Base-by-base conservation (phyloP, 2,329 filamentous ascomycete genomes). In the Fusarium sp. region DNA sequence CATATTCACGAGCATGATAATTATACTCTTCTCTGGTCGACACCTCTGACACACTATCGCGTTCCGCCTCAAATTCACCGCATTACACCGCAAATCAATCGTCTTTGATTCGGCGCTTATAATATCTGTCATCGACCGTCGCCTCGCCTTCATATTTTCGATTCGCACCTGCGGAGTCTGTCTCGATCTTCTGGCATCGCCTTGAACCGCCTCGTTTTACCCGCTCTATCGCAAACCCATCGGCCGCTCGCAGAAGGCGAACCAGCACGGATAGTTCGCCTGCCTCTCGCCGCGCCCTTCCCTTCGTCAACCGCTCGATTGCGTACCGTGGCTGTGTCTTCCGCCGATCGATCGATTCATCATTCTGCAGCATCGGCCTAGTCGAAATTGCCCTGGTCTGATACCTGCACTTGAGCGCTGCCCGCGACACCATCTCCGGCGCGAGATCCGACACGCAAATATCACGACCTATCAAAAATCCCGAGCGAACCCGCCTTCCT, bases 41-140 rank as follows among this genome's bases (percentile, higher is more conserved):
- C 31, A 35, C 33, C 33, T 45, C 63, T 65, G 59, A 66, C 65
- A 66, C 65, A n/a, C 64, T 36, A 62, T 66, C 57, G 61, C 63
- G 64, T 70, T 70, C 64, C 71, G 45, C 45, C 65, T 64, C 47
- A 56, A 59, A 72, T 69, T 57, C 68, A 69, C 68, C 61, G 68
- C 61, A 69, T 69, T 71, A 71, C 71, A 70, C 66, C 70, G 70
- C 70, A 73, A 72, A 73, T 67, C 58, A 69, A 73, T 67, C 58
- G 52, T 63, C 59, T 47, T 59, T 56, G 58, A 50, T 35, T 65
- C 60, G 27, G 61, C 65, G 71, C 71, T 62, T 65, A 72, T 69
- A 65, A 58, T 45, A 50, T 42, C 59, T 62, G 36, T 69, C 35
- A 40, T 33, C 70, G 66, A 73, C 69, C 47, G 58, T 57, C 45